Evolutionary conservation across 2,329 filamentous ascomycete species (phyloP), one percentile per base, ranked within the genome.

Genomic region (Laburnicola sp.): DNA sequence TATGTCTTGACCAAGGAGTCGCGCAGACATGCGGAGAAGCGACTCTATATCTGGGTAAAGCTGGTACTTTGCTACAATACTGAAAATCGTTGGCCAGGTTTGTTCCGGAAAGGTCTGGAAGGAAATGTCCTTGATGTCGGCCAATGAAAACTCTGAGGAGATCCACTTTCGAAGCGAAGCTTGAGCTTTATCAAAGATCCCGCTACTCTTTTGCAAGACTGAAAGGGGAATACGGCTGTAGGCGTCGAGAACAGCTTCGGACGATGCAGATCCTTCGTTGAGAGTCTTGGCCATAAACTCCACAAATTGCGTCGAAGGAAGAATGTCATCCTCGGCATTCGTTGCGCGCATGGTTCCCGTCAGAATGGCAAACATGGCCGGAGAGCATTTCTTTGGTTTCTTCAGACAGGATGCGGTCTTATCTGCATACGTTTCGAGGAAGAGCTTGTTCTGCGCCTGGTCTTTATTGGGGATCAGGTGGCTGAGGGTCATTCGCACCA

Each of bases 381-480:
- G 45, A 8, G 58, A 65, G 40, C 62, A 64, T 40, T 59, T 59
- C 5, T 53, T 50, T 4, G 55, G 45, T 21, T 63, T 64, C 36
- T 66, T 64, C 16, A 51, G 46, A 0, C 58, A 42, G 3, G 53
- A 54, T 11, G 55, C 48, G 6, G 71, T 50, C 41, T 62, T 65
- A 6, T 48, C 53, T 6, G 57, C 53, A 45, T 64, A 69, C 10
- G 54, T 58, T n/a, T 63, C 64, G 6, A 72, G 58, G 38, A 66
- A 71, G 3, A 54, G 53, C 36, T 65, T 63, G 46, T 69, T 72
- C 42, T 69, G 68, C 10, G 62, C 35, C 47, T 73, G 70, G 28
- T 59, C 60, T 43, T 71, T 68, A 9, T 72, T 72, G 10, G 62
- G 57, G 6, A 71, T 55, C 11, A 72, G 60, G n/a, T 71, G 65